Evolutionary conservation across 139 green algal species (phyloP).

Genomic region (Chlorella sp.): DNA sequence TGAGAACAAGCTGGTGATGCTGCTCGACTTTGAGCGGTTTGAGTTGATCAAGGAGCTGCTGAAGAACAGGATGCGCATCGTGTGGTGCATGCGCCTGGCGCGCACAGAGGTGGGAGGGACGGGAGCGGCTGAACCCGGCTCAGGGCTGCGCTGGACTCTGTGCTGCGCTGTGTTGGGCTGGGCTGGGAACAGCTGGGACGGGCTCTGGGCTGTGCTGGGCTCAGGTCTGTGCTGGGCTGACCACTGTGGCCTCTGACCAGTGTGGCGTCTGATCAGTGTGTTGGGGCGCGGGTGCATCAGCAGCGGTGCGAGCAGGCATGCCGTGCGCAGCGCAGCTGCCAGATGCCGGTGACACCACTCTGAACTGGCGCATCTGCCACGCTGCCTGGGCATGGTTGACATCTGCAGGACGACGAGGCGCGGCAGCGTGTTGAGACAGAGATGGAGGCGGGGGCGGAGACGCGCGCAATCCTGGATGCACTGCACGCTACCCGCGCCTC

Average conservation of each 20-base stretch:
- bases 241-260: no score
- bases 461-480: slow-evolving; percentile 79
- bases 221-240: no score
- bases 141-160: no score
- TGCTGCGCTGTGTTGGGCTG: no score
- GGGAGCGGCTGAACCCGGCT: no score
- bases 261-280: no score
- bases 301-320: no score
- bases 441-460: slow-evolving; percentile 62
- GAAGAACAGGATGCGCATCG: slow-evolving; percentile 86
- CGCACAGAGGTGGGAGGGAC: slow-evolving; percentile 57
- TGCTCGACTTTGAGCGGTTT: slow-evolving; percentile 97
- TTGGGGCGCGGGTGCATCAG: no score
- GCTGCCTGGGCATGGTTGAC: neutral
- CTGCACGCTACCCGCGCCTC: slow-evolving; percentile 84
- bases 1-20: slow-evolving; percentile 92
- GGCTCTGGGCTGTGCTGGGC: no score
- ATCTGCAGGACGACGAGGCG: slow-evolving; percentile 76
- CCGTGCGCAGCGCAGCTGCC: neutral
- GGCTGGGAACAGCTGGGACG: no score
- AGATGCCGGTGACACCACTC: neutral
- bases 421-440: slow-evolving; percentile 57
- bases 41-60: slow-evolving; percentile 97
- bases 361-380: neutral
- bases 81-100: slow-evolving; percentile 96